These are phyloP conservation scores for Corylus heterophylla DNA, from an alignment of 306 rosid genomes.

Conservation along the genomic window DNA sequence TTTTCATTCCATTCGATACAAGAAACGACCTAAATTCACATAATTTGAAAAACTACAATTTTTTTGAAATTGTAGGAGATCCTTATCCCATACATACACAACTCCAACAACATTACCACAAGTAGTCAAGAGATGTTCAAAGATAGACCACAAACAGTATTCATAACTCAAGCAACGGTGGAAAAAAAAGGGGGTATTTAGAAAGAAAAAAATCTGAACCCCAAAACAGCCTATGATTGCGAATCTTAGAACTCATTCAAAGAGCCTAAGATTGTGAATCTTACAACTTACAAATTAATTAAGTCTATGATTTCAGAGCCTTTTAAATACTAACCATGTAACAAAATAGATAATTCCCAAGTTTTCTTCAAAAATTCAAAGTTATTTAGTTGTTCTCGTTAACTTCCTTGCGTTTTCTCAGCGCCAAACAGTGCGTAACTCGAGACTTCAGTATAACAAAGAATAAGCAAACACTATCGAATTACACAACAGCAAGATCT, in stretches of 20 bases:
- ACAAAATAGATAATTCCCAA: neutral
- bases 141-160: neutral
- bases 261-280: neutral
- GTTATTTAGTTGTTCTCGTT: neutral
- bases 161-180: neutral
- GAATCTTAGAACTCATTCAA: neutral
- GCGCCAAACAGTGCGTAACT: neutral
- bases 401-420: conserved; percentile 2
- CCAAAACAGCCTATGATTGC: neutral
- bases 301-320: neutral
- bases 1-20: too few relatives aligned
- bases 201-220: neutral
- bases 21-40: too few relatives aligned
- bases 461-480: neutral
- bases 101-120: too few relatives aligned
- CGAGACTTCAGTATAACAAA: neutral
- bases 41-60: too few relatives aligned
- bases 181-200: neutral
- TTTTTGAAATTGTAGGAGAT: too few relatives aligned
- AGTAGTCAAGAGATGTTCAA: neutral
- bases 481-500: neutral
- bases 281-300: neutral
- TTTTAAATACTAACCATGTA: neutral
- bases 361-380: neutral
- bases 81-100: too few relatives aligned